Evolutionary conservation across 352 stramenopile genomes (phyloP), one percentile per base, ranked within the genome.

Genomic region (Pythium graminicola): DNA sequence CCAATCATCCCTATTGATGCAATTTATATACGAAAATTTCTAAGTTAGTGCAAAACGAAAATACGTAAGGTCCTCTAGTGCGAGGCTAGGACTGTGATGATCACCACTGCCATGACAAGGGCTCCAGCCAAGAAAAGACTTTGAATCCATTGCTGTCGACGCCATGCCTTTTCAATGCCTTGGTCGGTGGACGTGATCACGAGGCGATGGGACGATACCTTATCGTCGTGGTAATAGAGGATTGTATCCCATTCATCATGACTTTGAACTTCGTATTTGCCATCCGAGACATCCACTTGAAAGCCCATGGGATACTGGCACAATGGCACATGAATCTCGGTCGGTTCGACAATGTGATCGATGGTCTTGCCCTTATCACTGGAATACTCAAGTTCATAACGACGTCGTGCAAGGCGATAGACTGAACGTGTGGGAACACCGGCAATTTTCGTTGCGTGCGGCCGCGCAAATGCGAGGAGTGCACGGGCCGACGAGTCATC

Each of bases 281-380:
- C 82, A 49, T 88, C 74, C 9, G 80, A 91, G 14, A 76, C 69
- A 4, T 48, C 32, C 1, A 89, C 66, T 6, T 35, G 66, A 61
- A 81, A 87, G 23, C 81, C 78, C 45, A 62, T 62, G 0, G 80
- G 74, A 54, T 91, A 93, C 54, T 93, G 82, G 45, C 76, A 59
- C 31, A 84, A 66, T 16, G 83, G 83, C 45, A 94, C 72, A 49
- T 87, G 83, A n/a, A 94, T 54, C 49, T 91, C 79, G 0, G 64
- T 76, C 1, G 65, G 61, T 13, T 56, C 65, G 5, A 50, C 31
- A 26, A 74, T 53, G 7, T 52, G 28, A 4, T 69, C 29, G 14
- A 27, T n/a, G 0, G 58, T 57, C 33, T 76, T 84, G n/a, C 50
- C 49, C 7, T 10, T 33, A 29, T 69, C 55, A 5, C 70, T 73